A percentile compares a stretch with the other conserved stretches of the same genome.
Conservation (phyloP, 768 basidiomycete genomes). For the Mycena floridula region DNA sequence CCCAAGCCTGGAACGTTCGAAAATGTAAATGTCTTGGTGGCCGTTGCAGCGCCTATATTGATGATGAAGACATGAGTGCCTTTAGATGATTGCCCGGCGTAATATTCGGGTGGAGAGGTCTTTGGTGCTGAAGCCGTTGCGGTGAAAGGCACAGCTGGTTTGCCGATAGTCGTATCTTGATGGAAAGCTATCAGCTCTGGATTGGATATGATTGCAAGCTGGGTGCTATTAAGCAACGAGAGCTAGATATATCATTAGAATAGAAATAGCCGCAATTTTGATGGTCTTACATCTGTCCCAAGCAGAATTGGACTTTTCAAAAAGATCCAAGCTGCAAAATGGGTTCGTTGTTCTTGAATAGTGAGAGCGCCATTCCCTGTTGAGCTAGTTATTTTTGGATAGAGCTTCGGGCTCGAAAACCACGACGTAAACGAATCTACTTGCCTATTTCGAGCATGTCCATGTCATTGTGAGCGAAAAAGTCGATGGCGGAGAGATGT, state of each 20-base stretch:
- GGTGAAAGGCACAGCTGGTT: constrained; percentile 42
- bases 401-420: too few species aligned
- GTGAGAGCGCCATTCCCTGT: constrained; percentile 44
- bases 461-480: constrained; percentile 51
- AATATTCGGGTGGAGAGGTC: constrained; percentile 47
- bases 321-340: constrained; percentile 56
- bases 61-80: constrained; percentile 52
- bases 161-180: constrained; percentile 40
- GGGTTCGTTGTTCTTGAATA: constrained; percentile 44
- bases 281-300: constrained; percentile 30
- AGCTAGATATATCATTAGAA: constrained; percentile 26
- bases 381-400: not conserved
- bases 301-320: constrained; percentile 54
- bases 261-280: not conserved
- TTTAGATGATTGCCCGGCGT: constrained; percentile 39
- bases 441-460: constrained; percentile 49
- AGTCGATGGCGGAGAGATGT: constrained; percentile 35
- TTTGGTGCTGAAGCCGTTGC: constrained; percentile 29
- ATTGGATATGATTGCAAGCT: constrained; percentile 45
- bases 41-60: constrained; percentile 33
- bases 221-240: constrained; percentile 28
- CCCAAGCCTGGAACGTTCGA: constrained; percentile 40
- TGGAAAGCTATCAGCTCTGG: constrained; percentile 47
- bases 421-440: not conserved
- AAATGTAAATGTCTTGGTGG: constrained; percentile 40